These are phyloP conservation scores for Teunomyces lycoperdinae DNA, from an alignment of 805 yeast species.

Conservation along the genomic window DNA sequence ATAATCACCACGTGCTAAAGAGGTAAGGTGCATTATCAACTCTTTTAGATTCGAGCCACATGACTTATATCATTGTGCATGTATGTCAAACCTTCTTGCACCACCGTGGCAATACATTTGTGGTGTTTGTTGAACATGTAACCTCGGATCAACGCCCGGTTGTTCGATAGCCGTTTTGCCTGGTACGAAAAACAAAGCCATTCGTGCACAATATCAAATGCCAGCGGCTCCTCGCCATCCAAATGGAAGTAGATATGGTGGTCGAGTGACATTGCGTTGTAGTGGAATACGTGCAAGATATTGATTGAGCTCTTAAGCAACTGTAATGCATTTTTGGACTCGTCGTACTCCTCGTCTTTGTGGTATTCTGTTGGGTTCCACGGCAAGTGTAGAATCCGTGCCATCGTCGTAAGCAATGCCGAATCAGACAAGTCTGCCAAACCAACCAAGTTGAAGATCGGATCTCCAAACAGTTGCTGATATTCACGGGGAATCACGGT, in stretches of 20 bases:
- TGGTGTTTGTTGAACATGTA: slow-evolving; percentile 30
- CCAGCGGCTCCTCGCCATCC: slow-evolving; percentile 11
- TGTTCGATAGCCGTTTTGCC: slow-evolving; percentile 31
- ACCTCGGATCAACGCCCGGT: slow-evolving; percentile 38
- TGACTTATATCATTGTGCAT: slow-evolving; percentile 13
- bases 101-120: slow-evolving; percentile 34
- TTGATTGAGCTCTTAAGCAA: slow-evolving; percentile 29
- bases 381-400: slow-evolving; percentile 38
- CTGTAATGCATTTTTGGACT: slow-evolving; percentile 28
- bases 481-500: slow-evolving; percentile 14
- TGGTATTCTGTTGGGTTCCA: slow-evolving; percentile 40
- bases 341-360: slow-evolving; percentile 30
- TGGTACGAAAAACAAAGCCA: slow-evolving; percentile 40
- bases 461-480: slow-evolving; percentile 19
- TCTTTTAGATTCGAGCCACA: not conserved
- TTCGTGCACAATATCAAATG: slow-evolving; percentile 30
- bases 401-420: slow-evolving; percentile 40
- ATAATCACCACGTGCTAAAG: too few relatives aligned
- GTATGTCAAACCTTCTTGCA: slow-evolving; percentile 41
- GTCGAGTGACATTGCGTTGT: slow-evolving; percentile 45
- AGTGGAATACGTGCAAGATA: slow-evolving; percentile 37
- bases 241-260: slow-evolving; percentile 44
- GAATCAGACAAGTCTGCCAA: slow-evolving; percentile 38
- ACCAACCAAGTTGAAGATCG: slow-evolving; percentile 32
- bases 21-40: not conserved